phyloP scores from a whole-genome alignment of 805 yeast species.

The Myxozyma vanderwaltii region DNA sequence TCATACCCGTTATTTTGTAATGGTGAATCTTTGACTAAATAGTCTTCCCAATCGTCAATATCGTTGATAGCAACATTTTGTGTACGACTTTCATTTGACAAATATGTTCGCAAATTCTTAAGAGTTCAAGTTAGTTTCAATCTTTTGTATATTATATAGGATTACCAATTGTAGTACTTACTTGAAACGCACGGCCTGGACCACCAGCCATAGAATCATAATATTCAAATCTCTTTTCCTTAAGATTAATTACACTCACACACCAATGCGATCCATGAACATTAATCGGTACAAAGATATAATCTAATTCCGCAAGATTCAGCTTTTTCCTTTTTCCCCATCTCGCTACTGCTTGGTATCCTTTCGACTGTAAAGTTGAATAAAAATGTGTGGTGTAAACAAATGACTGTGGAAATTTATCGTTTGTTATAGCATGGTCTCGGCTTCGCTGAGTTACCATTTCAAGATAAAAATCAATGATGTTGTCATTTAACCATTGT shows the following conservation, averaged over 20 bases:
- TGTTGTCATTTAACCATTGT: constrained; percentile 86
- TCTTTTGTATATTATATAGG: constrained; percentile 44
- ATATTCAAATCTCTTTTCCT: constrained; percentile 59
- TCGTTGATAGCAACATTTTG: constrained; percentile 45
- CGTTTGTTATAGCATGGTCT: constrained; percentile 37
- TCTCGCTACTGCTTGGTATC: constrained; percentile 76
- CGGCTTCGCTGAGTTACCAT: constrained; percentile 52
- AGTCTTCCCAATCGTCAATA: constrained; percentile 38
- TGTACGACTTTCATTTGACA: constrained; percentile 66
- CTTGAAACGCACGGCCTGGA: constrained; percentile 45
- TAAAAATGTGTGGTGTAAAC: constrained; percentile 89
- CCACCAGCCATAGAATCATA: constrained; percentile 70
- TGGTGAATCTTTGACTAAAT: constrained; percentile 56
- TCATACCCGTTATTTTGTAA: constrained; percentile 88
- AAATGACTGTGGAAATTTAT: constrained; percentile 50
- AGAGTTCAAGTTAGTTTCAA: background rate
- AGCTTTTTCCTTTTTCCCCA: constrained; percentile 82
- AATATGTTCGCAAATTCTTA: constrained; percentile 55
- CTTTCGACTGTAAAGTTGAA: constrained; percentile 66
- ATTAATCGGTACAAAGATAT: constrained; percentile 83
- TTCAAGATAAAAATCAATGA: constrained; percentile 79
- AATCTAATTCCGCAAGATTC: constrained; percentile 62
- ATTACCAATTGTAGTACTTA: background rate
- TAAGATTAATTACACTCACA: constrained; percentile 72
- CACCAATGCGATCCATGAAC: constrained; percentile 89